These are phyloP conservation scores for Clitocybe nebularis DNA, from an alignment of 1,284 basidiomycete genomes.

Conservation along the genomic window DNA sequence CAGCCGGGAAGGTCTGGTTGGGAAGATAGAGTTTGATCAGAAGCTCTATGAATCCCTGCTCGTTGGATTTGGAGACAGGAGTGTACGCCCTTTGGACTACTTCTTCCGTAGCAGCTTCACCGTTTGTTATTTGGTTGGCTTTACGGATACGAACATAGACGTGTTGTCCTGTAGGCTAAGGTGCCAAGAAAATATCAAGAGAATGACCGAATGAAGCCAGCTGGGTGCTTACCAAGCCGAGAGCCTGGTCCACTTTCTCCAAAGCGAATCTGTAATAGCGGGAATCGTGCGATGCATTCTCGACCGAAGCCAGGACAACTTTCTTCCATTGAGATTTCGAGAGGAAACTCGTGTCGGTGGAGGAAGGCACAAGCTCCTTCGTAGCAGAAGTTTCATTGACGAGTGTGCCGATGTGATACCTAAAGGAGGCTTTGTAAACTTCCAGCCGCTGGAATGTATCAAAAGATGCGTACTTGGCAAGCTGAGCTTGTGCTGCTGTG, in stretches of 20 bases:
- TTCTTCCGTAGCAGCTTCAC: slow-evolving; percentile 26
- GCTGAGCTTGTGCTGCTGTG: neutral
- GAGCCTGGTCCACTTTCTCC: slow-evolving; percentile 34
- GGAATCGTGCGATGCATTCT: slow-evolving; percentile 46
- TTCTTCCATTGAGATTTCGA: slow-evolving; percentile 48
- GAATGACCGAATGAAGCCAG: neutral
- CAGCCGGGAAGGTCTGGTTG: neutral
- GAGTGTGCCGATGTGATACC: slow-evolving; percentile 29
- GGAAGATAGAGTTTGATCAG: slow-evolving; percentile 41
- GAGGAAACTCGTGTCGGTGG: slow-evolving; percentile 38
- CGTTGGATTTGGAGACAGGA: slow-evolving; percentile 45
- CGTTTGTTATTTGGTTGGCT: slow-evolving; percentile 22
- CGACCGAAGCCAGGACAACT: slow-evolving; percentile 38
- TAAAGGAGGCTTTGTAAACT: neutral
- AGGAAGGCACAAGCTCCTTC: neutral
- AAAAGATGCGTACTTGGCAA: neutral
- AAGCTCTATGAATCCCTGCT: slow-evolving; percentile 49
- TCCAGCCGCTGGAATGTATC: no score
- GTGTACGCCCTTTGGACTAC: slow-evolving; percentile 63
- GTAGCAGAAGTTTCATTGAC: neutral
- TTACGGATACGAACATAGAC: slow-evolving; percentile 48
- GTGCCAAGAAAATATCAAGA: no score
- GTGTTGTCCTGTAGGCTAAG: slow-evolving; percentile 55
- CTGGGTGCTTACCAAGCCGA: slow-evolving; percentile 39
- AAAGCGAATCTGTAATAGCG: slow-evolving; percentile 54